phyloP scores from a whole-genome alignment of 75 land plant species.

The Ceratopteris richardii region DNA sequence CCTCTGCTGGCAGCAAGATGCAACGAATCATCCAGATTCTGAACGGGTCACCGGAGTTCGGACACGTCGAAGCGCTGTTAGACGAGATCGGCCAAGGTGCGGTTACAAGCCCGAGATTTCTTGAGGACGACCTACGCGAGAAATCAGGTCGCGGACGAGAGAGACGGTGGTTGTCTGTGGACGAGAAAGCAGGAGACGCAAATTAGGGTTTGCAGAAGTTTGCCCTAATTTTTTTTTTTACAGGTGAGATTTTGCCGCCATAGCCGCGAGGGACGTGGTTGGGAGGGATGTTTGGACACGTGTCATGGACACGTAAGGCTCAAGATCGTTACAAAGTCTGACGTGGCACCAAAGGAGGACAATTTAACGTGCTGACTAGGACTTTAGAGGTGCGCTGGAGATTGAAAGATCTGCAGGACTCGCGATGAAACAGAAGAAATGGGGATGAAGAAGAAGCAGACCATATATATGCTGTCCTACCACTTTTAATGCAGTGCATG shows the following conservation, averaged over 20 bases:
- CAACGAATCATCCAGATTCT: not conserved
- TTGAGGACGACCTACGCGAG: not conserved
- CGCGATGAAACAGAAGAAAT: no score
- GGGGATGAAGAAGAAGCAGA: no score
- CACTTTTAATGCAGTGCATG: no score
- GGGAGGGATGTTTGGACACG: no score
- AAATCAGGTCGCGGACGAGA: not conserved
- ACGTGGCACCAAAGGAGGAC: no score
- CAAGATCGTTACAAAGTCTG: no score
- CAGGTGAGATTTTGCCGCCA: conserved; percentile 4
- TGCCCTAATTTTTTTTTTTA: not conserved
- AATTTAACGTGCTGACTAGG: no score
- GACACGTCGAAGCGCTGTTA: not conserved
- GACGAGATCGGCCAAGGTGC: not conserved
- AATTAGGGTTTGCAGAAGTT: conserved; percentile 3
- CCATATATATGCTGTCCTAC: no score
- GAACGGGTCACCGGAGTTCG: not conserved
- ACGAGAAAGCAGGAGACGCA: not conserved
- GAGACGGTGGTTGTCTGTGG: not conserved
- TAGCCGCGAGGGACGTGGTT: not conserved
- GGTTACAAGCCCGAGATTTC: not conserved
- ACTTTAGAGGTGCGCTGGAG: no score
- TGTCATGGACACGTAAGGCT: no score
- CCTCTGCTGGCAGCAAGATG: no score
- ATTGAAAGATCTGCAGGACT: no score